Base-by-base conservation (phyloP, 345 rosid genomes). In the Eutrema japonicum region DNA sequence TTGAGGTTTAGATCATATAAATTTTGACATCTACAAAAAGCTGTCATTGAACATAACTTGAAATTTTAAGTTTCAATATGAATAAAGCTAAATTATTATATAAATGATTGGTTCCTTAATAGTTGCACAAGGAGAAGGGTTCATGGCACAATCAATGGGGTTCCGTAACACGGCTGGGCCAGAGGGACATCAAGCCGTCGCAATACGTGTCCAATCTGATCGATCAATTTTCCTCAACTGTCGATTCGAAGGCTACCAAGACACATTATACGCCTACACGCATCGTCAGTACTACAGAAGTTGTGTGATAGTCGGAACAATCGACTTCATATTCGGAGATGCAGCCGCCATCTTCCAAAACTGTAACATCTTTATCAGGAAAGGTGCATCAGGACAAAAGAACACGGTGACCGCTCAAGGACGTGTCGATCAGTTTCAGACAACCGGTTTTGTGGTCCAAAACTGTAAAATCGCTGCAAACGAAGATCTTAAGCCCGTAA, bases 241-340 rank as follows among this genome's bases (percentile, higher is more conserved):
- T 71, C 88, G 92, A 2, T 92, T 92, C 16, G 98, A 92, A 58
- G 96, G 96, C 0, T 86, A 80, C 74, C 96, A 89, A 72, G 88
- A 86, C 79, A 89, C 97, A 18, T 66, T 92, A 10, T 89, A 88
- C 14, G 92, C 46, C 10, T 92, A 89, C 56, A 76, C 90, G 3
- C 97, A 92, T 62, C 90, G 97, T n/a, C 97, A 92, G 46, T 89
- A 70, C 79, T 92, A 86, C 70, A 66, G 84, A 40, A 82, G 87
- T 64, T 89, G 93, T 27, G 84, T 89, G 27, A 76, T 92, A 9
- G 3, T 77, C 0, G 98, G 98, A 3, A 90, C 96, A 2, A 33
- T 88, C 8, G 97, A 92, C 74, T 89, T 92, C 82, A 89, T 92
- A 66, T 92, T 92, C 2, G 96, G 97, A 0, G 97, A 92, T 7